phyloP scores from a whole-genome alignment of 768 basidiomycete species.

The Termitomyces sp. region DNA sequence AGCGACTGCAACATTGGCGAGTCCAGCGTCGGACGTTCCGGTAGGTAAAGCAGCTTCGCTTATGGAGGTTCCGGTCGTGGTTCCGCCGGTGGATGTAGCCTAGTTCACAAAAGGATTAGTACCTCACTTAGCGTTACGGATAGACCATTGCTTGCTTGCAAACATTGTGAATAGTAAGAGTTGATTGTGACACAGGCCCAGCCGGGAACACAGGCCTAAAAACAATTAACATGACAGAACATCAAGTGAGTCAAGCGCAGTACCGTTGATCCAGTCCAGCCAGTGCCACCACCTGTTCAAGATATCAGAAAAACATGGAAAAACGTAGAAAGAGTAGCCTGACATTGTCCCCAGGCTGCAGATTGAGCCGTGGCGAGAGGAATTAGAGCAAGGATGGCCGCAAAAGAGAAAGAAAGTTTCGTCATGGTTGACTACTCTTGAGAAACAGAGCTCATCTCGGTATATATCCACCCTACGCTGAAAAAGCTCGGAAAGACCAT shows the following conservation, averaged over 20 bases:
- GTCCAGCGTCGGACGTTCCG: slow-evolving; percentile 20
- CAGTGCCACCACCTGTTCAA: slow-evolving; percentile 19
- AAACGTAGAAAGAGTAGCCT: slow-evolving; percentile 5
- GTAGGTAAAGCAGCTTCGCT: slow-evolving; percentile 3
- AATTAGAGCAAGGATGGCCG: slow-evolving; percentile 20
- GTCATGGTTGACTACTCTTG: slow-evolving; percentile 5
- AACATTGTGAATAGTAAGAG: slow-evolving; percentile 40
- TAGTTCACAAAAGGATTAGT: neutral
- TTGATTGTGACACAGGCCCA: slow-evolving; percentile 32
- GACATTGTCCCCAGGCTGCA: slow-evolving; percentile 29
- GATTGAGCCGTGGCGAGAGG: slow-evolving; percentile 21
- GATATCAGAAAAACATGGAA: neutral
- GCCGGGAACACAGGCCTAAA: slow-evolving; percentile 34
- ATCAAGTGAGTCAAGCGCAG: neutral
- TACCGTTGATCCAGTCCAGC: slow-evolving; percentile 27
- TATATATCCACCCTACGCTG: slow-evolving; percentile 5
- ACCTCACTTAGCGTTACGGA: neutral
- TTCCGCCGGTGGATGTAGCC: slow-evolving; percentile 6
- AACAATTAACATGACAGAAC: neutral
- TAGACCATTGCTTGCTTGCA: slow-evolving; percentile 18
- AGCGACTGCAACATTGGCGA: slow-evolving; percentile 45
- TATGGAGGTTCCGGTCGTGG: neutral
- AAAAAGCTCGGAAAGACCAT: slow-evolving; percentile 11
- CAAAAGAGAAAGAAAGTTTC: slow-evolving; percentile 20
- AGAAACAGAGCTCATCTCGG: neutral